phyloP scores from a whole-genome alignment of 2,329 filamentous ascomycete species.

The Mollisia scopiformis region DNA sequence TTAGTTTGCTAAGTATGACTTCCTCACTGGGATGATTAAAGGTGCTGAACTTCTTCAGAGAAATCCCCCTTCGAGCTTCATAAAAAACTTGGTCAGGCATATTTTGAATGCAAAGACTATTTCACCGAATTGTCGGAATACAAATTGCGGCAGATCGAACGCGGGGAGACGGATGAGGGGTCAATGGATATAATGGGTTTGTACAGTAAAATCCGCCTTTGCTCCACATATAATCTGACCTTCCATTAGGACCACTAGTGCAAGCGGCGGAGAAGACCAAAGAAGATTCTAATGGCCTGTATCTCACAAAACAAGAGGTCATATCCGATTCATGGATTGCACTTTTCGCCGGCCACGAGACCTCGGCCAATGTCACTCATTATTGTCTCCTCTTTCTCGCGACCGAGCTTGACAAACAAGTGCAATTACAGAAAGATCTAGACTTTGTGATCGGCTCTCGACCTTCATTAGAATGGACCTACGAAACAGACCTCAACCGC shows the following conservation, averaged over 20 bases:
- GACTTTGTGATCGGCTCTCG: slow-evolving; percentile 26
- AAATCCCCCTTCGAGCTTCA: slow-evolving; percentile 44
- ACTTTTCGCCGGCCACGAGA: slow-evolving; percentile 35
- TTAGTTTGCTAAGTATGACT: slow-evolving; percentile 43
- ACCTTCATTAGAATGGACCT: slow-evolving; percentile 15
- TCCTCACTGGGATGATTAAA: not conserved
- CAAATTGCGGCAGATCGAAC: slow-evolving; percentile 21
- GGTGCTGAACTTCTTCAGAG: slow-evolving; percentile 7
- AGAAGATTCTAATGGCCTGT: slow-evolving; percentile 11
- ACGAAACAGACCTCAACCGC: slow-evolving; percentile 17
- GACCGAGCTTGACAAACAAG: slow-evolving; percentile 17
- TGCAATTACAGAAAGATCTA: slow-evolving; percentile 9
- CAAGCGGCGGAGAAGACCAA: slow-evolving; percentile 10
- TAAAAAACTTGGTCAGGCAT: slow-evolving; percentile 43
- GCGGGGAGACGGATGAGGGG: slow-evolving; percentile 5
- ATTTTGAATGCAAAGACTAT: slow-evolving; percentile 53
- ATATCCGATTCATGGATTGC: slow-evolving; percentile 32
- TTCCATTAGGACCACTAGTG: slow-evolving; percentile 19
- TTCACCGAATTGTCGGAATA: slow-evolving; percentile 52
- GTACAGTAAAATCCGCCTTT: not conserved
- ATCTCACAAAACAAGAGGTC: slow-evolving; percentile 27
- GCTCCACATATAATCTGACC: not conserved
- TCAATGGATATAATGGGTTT: slow-evolving; percentile 15
- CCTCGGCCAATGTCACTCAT: slow-evolving; percentile 30
- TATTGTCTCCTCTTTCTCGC: slow-evolving; percentile 32